phyloP scores from a whole-genome alignment of 331 rosid species.

The Spiraea crenata region DNA sequence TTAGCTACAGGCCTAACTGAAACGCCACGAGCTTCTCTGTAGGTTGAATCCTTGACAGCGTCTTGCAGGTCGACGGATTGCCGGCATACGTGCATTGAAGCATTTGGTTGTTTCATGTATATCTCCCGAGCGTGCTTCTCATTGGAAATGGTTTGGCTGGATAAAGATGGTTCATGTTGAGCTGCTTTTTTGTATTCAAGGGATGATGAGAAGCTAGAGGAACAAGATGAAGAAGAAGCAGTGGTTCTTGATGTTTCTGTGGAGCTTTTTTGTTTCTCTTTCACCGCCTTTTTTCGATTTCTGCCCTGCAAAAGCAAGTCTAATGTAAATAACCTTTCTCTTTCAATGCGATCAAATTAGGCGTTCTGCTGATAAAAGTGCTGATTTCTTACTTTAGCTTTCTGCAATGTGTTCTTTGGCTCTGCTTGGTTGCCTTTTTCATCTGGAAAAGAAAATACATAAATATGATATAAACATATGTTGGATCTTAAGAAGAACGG shows the following conservation, averaged over 20 bases:
- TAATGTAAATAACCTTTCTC: constrained; percentile 14
- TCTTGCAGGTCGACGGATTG: constrained; percentile 40
- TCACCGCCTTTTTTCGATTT: constrained; percentile 34
- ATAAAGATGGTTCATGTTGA: constrained; percentile 41
- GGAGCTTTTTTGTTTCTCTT: constrained; percentile 55
- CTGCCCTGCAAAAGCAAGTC: constrained; percentile 46
- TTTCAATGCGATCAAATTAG: constrained; percentile 7
- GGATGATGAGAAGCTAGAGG: constrained; percentile 82
- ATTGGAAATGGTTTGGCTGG: constrained; percentile 25
- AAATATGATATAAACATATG: background rate
- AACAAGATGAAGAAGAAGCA: constrained; percentile 67
- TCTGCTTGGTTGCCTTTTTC: constrained; percentile 34
- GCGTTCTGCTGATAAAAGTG: constrained; percentile 16
- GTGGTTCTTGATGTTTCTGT: constrained; percentile 67
- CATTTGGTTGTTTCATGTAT: constrained; percentile 31
- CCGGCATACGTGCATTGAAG: constrained; percentile 17
- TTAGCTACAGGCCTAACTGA: constrained; percentile 52
- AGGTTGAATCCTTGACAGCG: constrained; percentile 48
- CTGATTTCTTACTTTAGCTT: constrained; percentile 46
- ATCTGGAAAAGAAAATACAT: constrained; percentile 22
- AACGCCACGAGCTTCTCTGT: constrained; percentile 51
- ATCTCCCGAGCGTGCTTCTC: constrained; percentile 26
- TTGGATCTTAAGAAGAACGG: background rate
- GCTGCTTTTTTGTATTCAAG: constrained; percentile 50
- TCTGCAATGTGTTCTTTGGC: constrained; percentile 27